Conservation (phyloP, 2,329 filamentous ascomycete genomes). For the Penicillium sp. region DNA sequence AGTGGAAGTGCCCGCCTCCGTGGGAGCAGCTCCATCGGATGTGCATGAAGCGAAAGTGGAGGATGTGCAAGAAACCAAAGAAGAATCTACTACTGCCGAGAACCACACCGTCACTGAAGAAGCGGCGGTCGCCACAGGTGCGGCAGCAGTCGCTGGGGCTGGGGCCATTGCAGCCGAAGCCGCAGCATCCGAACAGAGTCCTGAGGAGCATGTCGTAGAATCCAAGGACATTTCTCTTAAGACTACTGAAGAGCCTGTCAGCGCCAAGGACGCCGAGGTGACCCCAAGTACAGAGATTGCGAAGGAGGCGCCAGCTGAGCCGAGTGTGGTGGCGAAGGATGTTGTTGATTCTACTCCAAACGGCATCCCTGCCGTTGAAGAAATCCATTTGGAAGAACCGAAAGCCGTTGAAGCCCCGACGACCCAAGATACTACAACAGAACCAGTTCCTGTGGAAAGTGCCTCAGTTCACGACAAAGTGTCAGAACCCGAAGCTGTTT, state of each 20-base stretch:
- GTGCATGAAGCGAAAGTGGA: slow-evolving; percentile 3
- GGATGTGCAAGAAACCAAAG: slow-evolving; percentile 9
- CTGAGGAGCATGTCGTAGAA: slow-evolving; percentile 11
- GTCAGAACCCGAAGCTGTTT: slow-evolving; percentile 7
- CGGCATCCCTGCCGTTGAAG: not conserved
- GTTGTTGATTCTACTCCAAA: not conserved
- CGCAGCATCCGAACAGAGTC: slow-evolving; percentile 19
- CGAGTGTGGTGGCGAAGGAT: not conserved
- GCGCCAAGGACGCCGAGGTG: not conserved
- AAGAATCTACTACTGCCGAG: slow-evolving; percentile 7
- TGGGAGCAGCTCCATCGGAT: slow-evolving; percentile 4
- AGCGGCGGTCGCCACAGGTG: slow-evolving; percentile 21
- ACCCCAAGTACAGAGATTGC: not conserved
- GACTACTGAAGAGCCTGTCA: not conserved
- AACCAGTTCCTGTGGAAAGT: not conserved
- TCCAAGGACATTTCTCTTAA: not conserved
- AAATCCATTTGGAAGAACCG: not conserved
- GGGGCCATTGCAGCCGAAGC: slow-evolving; percentile 10
- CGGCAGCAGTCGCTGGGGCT: slow-evolving; percentile 16
- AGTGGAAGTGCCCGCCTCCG: not conserved
- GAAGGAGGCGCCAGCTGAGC: not conserved
- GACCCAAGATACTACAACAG: not conserved
- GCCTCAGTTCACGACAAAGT: not conserved
- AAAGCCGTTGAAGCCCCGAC: not conserved
- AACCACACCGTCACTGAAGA: slow-evolving; percentile 21